Base-by-base conservation (phyloP, 2,329 filamentous ascomycete genomes). In the Penicillium sp. region DNA sequence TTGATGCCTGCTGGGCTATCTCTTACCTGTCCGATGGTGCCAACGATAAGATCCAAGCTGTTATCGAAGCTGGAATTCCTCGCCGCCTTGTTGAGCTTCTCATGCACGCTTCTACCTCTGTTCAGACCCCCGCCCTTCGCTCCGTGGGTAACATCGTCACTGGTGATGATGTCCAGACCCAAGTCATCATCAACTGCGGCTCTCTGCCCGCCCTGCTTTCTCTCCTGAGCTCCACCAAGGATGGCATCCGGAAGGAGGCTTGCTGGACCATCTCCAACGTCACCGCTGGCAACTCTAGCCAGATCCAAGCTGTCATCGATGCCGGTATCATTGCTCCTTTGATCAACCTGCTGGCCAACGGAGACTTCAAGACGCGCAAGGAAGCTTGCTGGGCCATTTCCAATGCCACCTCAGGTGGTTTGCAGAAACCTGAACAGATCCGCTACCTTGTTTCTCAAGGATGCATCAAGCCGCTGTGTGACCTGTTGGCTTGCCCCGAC, bases 181-280 rank as follows among this genome's bases (percentile, higher is more conserved):
- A 98, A 70, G 89, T 98, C 54, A 96, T 98, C 68, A 98, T 98
- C 71, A 98, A 98, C 80, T 95, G 90, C 59, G 91, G 93, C 46
- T 84, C 93, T 53, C 79, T 98, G 32, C 83, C 90, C 28, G 94
- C 90, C 52, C 80, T 98, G n/a, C 75, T 97, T 36, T 93, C 90
- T 23, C 83, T 98, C 13, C 76, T 98, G 49, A 91, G 90, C 77
- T 97, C 91, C 23, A 93, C 87, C 62, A 98, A 98, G 79, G 93
- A 98, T 62, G 93, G 93, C 17, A 98, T 98, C 54, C 88, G 93
- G 54, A 98, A 98, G 78, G 93, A 98, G 71, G 93, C 93, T 18
- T 98, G 93, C 81, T 98, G 93, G 93, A 98, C 93, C 35, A 98
- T 98, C 58, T 96, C 90, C 65, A 98, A 98, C 78, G 87, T 98